Conservation (phyloP, 805 yeast genomes). For the Candida maltosa region DNA sequence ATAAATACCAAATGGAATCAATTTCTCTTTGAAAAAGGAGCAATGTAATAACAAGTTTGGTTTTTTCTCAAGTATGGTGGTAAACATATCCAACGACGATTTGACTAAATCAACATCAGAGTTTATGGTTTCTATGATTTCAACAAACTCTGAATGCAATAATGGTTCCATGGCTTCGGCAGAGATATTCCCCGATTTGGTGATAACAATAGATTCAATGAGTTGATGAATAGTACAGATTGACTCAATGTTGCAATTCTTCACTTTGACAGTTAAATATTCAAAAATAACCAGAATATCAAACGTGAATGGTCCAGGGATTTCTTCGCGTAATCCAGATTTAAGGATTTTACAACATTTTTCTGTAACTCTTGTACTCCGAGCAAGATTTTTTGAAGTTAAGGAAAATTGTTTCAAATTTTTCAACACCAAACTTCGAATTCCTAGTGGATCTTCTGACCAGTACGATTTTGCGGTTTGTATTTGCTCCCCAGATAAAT, state of each 20-base stretch:
- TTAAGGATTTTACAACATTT: constrained; percentile 61
- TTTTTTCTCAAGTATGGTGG: constrained; percentile 44
- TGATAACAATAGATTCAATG: constrained; percentile 41
- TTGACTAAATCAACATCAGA: constrained; percentile 62
- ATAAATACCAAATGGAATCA: constrained; percentile 28
- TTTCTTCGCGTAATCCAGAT: constrained; percentile 58
- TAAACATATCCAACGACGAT: constrained; percentile 47
- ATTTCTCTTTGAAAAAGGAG: constrained; percentile 16
- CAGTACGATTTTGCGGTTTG: constrained; percentile 37
- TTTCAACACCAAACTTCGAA: constrained; percentile 41
- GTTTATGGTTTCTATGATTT: constrained; percentile 30
- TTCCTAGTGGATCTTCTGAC: constrained; percentile 43
- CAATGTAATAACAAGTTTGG: constrained; percentile 47
- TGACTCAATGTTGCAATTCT: constrained; percentile 25
- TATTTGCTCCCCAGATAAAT: constrained; percentile 30
- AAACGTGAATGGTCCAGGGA: constrained; percentile 67
- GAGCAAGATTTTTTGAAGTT: constrained; percentile 30
- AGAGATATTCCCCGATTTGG: constrained; percentile 29
- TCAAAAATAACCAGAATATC: constrained; percentile 34
- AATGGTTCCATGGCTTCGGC: constrained; percentile 31
- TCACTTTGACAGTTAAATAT: constrained; percentile 33
- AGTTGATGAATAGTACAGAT: constrained; percentile 45
- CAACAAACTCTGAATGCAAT: constrained; percentile 35
- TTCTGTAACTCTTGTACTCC: constrained; percentile 55
- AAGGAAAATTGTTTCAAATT: constrained; percentile 43